These are phyloP conservation scores for Tuber brumale DNA, from an alignment of 495 filamentous ascomycete species.

Conservation along the genomic window DNA sequence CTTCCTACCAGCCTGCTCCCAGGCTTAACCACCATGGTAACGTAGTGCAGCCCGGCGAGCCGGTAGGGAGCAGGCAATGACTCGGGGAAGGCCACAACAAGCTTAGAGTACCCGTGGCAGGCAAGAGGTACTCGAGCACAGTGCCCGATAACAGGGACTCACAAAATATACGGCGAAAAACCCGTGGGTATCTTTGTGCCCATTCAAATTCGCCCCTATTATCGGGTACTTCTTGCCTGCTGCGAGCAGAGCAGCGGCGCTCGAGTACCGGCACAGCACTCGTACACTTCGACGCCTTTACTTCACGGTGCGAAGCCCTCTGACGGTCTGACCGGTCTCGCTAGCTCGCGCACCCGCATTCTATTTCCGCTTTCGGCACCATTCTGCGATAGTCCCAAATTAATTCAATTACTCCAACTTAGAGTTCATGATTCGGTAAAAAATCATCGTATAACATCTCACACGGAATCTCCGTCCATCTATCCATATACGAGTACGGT, in stretches of 20 bases:
- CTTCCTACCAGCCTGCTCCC: not conserved
- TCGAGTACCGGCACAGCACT: no score
- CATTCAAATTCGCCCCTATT: no score
- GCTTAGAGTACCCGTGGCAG: conserved; percentile 1
- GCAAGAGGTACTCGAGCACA: no score
- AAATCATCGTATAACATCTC: not conserved
- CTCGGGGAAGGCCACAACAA: conserved; percentile 4
- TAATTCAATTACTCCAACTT: not conserved
- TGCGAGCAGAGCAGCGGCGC: no score
- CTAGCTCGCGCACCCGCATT: not conserved
- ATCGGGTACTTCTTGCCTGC: no score
- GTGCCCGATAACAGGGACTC: no score
- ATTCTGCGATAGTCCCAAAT: not conserved
- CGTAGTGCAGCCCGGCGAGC: not conserved
- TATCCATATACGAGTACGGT: no score
- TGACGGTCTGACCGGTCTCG: not conserved
- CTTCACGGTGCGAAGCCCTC: not conserved
- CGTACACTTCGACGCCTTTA: not conserved
- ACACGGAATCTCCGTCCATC: not conserved
- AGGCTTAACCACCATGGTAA: not conserved
- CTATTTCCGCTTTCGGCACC: not conserved
- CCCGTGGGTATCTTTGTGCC: no score
- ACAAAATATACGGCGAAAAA: no score
- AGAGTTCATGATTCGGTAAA: not conserved
- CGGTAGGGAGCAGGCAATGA: not conserved